A percentile compares a stretch with the other conserved stretches of the same genome.
Evolutionary conservation across 2,329 filamentous ascomycete species (phyloP).

Genomic region (Bisporella sp.): DNA sequence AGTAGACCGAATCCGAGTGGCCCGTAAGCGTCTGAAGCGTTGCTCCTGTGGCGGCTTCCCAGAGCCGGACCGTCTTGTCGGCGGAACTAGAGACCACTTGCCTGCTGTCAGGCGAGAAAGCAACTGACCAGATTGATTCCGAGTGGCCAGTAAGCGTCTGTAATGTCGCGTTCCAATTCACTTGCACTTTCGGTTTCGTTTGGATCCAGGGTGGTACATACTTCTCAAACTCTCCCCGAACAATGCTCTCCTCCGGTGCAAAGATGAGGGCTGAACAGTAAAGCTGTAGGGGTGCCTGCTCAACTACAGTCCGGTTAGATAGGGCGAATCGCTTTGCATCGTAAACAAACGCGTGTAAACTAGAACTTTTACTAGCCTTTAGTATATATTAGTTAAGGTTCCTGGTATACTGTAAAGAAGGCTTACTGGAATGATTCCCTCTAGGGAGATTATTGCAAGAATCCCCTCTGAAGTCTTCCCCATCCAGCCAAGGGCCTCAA

Average conservation of each 20-base stretch:
- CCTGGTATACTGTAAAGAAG: not conserved
- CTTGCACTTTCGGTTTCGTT: slow-evolving; percentile 12
- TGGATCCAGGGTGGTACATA: slow-evolving; percentile 4
- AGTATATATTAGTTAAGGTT: not conserved
- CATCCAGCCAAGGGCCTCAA: too few species aligned
- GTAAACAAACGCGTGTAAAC: not conserved
- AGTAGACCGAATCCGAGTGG: too few species aligned
- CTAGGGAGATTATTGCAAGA: not conserved
- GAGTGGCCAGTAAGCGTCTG: not conserved
- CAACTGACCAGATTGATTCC: not conserved
- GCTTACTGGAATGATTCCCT: not conserved
- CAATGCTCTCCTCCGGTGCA: too few species aligned
- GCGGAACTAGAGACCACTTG: too few species aligned
- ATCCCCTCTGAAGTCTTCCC: not conserved
- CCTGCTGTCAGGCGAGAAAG: too few species aligned
- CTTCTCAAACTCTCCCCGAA: slow-evolving; percentile 14
- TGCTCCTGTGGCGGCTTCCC: too few species aligned
- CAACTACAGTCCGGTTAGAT: not conserved
- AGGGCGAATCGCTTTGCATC: too few species aligned
- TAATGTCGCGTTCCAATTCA: too few species aligned
- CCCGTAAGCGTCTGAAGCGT: too few species aligned
- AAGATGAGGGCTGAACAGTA: too few species aligned
- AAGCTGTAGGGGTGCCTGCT: too few species aligned
- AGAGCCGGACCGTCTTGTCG: too few species aligned
- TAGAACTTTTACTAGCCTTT: not conserved